These are phyloP conservation scores for Glebionis coronaria DNA, from an alignment of 129 eudicot species.

Conservation along the genomic window DNA sequence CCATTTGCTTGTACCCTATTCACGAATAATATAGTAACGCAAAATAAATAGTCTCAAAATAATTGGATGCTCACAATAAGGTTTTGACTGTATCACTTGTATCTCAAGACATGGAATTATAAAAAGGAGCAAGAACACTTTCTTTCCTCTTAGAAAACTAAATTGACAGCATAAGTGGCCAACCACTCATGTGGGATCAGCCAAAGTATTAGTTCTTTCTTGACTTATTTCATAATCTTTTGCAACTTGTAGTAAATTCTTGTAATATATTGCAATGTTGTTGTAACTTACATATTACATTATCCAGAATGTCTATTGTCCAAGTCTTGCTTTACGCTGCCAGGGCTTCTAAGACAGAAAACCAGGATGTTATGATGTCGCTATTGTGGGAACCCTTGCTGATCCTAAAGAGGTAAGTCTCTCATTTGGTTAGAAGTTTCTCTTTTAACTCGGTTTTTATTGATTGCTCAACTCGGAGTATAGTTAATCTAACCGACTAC, in stretches of 20 bases:
- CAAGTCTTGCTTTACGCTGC: too few relatives aligned
- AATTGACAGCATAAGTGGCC: neutral
- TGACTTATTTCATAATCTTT: neutral
- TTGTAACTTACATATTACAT: neutral
- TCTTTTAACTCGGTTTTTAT: too few relatives aligned
- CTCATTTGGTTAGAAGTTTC: too few relatives aligned
- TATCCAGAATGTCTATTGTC: neutral
- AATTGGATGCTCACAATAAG: neutral
- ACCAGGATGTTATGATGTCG: too few relatives aligned
- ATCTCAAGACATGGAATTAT: conserved; percentile 8
- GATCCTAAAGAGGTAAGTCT: too few relatives aligned
- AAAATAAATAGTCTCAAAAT: neutral
- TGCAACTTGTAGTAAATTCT: neutral
- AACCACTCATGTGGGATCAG: conserved; percentile 18
- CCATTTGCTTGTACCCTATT: conserved; percentile 1
- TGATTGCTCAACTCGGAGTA: too few relatives aligned
- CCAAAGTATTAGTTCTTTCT: neutral
- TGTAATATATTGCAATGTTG: neutral
- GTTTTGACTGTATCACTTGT: neutral
- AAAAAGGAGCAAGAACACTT: conserved; percentile 10
- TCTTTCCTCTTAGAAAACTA: conserved; percentile 7
- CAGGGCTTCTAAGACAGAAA: too few relatives aligned
- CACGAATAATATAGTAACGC: neutral
- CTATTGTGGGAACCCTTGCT: too few relatives aligned
- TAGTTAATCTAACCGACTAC: too few relatives aligned